These are phyloP conservation scores for Penicillium maclennaniae DNA, from an alignment of 495 filamentous ascomycete species.

Conservation along the genomic window DNA sequence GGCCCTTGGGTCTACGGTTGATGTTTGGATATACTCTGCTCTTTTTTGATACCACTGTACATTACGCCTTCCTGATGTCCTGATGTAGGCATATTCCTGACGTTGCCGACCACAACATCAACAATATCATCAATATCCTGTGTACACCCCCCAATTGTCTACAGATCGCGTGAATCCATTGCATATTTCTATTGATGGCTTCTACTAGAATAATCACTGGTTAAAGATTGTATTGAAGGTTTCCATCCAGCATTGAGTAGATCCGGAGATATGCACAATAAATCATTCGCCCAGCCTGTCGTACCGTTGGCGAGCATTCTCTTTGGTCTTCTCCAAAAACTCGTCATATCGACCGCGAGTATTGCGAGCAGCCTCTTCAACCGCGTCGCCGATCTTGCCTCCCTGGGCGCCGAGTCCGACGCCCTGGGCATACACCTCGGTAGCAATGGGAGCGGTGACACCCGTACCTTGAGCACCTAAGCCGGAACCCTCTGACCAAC, in stretches of 20 bases:
- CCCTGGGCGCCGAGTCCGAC: constrained; percentile 85
- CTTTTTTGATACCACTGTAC: constrained; percentile 22
- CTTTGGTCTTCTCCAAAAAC: constrained; percentile 74
- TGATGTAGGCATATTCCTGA: not conserved
- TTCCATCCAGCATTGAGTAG: not conserved
- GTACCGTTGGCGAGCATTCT: constrained; percentile 75
- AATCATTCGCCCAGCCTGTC: constrained; percentile 50
- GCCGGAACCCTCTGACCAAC: constrained; percentile 76
- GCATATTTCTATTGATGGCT: not conserved
- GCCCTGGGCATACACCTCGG: constrained; percentile 74
- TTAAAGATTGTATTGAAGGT: not conserved
- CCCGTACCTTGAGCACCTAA: constrained; percentile 78
- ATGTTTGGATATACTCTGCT: constrained; percentile 18
- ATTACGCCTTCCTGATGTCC: constrained; percentile 9
- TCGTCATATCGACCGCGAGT: constrained; percentile 66
- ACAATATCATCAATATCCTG: not conserved
- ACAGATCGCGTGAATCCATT: not conserved
- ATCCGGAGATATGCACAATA: not conserved
- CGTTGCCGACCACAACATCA: constrained; percentile 9
- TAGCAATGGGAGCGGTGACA: constrained; percentile 69
- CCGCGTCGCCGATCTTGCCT: constrained; percentile 78
- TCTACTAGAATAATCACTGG: not conserved
- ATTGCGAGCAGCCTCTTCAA: constrained; percentile 70
- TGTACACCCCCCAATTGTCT: no score
- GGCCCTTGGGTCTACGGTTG: not conserved